Evolutionary conservation across 176 grass and related monocot species (phyloP).

Genomic region (Bonia amplexicaulis): DNA sequence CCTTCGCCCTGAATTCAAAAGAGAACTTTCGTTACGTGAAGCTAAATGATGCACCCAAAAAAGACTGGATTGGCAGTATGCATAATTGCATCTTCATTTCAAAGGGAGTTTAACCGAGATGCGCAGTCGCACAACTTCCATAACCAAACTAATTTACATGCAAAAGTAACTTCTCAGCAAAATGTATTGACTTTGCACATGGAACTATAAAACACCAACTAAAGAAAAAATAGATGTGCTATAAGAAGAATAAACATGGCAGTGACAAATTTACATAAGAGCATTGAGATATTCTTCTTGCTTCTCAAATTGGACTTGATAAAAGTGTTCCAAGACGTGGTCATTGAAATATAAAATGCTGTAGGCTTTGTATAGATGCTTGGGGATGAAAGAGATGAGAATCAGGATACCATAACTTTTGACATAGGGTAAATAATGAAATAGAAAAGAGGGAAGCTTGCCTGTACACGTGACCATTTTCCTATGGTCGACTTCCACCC

Average conservation of each 20-base stretch:
- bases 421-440: background rate
- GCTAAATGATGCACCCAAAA: background rate
- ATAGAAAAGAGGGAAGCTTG: conserved; percentile 29
- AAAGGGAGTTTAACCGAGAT: background rate
- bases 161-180: background rate
- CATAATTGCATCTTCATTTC: background rate
- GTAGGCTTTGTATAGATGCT: background rate
- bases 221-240: background rate
- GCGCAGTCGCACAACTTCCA: background rate
- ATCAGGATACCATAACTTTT: background rate
- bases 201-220: background rate
- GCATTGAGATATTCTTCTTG: background rate
- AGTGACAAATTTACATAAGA: conserved; percentile 1
- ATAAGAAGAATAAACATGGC: background rate
- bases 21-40: conserved; percentile 2
- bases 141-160: background rate
- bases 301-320: background rate
- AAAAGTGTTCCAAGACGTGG: background rate
- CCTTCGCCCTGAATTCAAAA: conserved; percentile 70
- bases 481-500: conserved; percentile 96
- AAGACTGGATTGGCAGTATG: background rate
- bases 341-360: background rate
- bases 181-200: conserved; percentile 5
- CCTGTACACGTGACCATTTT: conserved; percentile 99
- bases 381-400: background rate